Base-by-base conservation (phyloP, 805 yeast genomes). In the Lipomyces starkeyi region DNA sequence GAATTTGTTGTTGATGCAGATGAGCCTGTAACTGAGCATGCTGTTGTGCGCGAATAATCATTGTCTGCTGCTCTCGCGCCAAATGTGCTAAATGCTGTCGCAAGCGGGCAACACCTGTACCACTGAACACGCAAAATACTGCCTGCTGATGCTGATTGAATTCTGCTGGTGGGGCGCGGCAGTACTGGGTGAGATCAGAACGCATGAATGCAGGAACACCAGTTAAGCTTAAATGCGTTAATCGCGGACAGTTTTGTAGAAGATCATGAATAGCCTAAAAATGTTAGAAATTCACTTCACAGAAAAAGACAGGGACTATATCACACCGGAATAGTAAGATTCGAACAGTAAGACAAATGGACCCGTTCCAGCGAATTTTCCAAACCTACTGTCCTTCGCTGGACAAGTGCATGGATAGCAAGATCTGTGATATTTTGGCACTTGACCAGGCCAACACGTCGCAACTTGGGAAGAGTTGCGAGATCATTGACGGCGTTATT, bases 401-500 rank as follows among this genome's bases (percentile, higher is more conserved):
- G 73, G 85, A 86, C 53, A 86, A 94, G 79, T 86, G 84, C 72
- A 86, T 89, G 71, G 84, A 81, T 77, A 1, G 98, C 98, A 59
- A 85, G 87, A 78, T 94, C 98, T 3, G 96, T 90, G 73, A 94
- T 91, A 75, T 90, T 87, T 22, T 86, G 85, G 78, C 99, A 94
- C 77, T 93, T 94, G 29, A 95, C 99, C 61, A 94, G 82, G 0
- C 99, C 99, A 58, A 94, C 93, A 78, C 99, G 86, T 74, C 95
- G 86, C 73, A 94, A 83, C 75, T 89, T 87, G 7, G 96, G 91
- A 72, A 94, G 82, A 59, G 85, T 86, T 2, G 97, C 86, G 71
- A 94, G 81, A 74, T 89, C 96, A 55, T 86, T 83, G 55, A 95
- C 85, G 0, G 97, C 87, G 74, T 87, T 85, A 80, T 95, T 91